Conservation (phyloP, 257 asterid species). For the Ilex aquifolium region DNA sequence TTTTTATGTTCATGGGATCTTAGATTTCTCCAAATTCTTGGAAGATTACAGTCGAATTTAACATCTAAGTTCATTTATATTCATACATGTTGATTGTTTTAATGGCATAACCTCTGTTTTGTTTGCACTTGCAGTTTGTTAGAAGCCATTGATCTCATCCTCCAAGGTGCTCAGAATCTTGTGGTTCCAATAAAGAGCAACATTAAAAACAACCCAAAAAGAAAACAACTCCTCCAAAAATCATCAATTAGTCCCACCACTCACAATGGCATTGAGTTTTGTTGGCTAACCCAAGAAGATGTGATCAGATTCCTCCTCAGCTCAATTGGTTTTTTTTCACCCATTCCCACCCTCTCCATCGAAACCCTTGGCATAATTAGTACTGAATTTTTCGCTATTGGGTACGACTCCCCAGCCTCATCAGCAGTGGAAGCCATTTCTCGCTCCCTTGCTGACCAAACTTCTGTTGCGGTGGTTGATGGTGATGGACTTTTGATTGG, state of each 20-base stretch:
- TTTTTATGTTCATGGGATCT: too few relatives aligned
- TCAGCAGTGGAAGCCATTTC: slow-evolving; percentile 39
- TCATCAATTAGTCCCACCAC: slow-evolving; percentile 24
- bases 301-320: slow-evolving; percentile 57
- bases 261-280: slow-evolving; percentile 67
- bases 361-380: slow-evolving; percentile 51
- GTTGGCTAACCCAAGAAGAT: slow-evolving; percentile 87
- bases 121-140: slow-evolving; percentile 44
- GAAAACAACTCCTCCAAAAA: slow-evolving; percentile 40
- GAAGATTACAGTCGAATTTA: too few relatives aligned
- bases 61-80: too few relatives aligned
- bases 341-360: slow-evolving; percentile 48
- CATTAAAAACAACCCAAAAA: slow-evolving; percentile 20
- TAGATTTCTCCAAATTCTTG: too few relatives aligned
- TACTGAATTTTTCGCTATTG: slow-evolving; percentile 24
- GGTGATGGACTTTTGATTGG: slow-evolving; percentile 48
- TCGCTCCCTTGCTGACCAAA: slow-evolving; percentile 38
- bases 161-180: slow-evolving; percentile 60
- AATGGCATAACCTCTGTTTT: not conserved
- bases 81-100: too few relatives aligned
- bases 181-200: slow-evolving; percentile 32
- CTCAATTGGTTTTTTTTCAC: slow-evolving; percentile 69
- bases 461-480: slow-evolving; percentile 71
- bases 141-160: slow-evolving; percentile 63
- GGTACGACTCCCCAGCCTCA: slow-evolving; percentile 47